phyloP scores from a whole-genome alignment of 2,329 filamentous ascomycete genomes.

The Aspergillus spinulosporus region DNA sequence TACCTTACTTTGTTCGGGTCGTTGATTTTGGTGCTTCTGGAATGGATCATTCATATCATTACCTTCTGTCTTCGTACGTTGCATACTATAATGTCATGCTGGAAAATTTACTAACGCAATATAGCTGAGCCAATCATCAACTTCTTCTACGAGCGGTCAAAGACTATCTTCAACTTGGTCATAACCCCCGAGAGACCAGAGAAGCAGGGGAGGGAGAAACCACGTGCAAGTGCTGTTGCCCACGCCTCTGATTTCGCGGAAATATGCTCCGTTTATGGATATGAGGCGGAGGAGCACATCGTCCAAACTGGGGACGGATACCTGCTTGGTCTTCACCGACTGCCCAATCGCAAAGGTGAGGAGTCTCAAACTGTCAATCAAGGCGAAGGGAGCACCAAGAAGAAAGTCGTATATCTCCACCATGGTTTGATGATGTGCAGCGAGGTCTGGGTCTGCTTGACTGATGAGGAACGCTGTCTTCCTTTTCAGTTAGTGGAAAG shows the following conservation, averaged over 20 bases:
- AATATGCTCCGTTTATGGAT: slow-evolving; percentile 87
- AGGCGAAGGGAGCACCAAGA: slow-evolving; percentile 63
- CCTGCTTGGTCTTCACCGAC: slow-evolving; percentile 83
- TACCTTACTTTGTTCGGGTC: slow-evolving; percentile 85
- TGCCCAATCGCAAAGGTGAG: slow-evolving; percentile 81
- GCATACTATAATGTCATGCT: neutral
- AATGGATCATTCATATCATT: slow-evolving; percentile 78
- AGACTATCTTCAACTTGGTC: slow-evolving; percentile 76
- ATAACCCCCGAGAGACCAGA: slow-evolving; percentile 69
- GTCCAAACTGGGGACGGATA: slow-evolving; percentile 94
- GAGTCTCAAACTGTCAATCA: slow-evolving; percentile 76
- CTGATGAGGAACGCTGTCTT: slow-evolving; percentile 79
- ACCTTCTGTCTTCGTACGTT: slow-evolving; percentile 81
- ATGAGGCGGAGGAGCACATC: slow-evolving; percentile 93
- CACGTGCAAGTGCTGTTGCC: slow-evolving; percentile 72
- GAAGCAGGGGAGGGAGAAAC: slow-evolving; percentile 67
- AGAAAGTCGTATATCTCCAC: slow-evolving; percentile 89
- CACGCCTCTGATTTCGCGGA: slow-evolving; percentile 91
- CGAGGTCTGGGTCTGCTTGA: slow-evolving; percentile 95
- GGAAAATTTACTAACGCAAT: slow-evolving; percentile 22
- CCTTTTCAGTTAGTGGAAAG: slow-evolving; percentile 86
- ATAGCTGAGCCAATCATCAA: slow-evolving; percentile 75
- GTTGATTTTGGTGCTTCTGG: slow-evolving; percentile 77
- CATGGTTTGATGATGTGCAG: slow-evolving; percentile 98
- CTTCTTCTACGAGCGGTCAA: slow-evolving; percentile 79